Base-by-base conservation (phyloP, 1,284 basidiomycete species). In the Chondrostereum purpureum region DNA sequence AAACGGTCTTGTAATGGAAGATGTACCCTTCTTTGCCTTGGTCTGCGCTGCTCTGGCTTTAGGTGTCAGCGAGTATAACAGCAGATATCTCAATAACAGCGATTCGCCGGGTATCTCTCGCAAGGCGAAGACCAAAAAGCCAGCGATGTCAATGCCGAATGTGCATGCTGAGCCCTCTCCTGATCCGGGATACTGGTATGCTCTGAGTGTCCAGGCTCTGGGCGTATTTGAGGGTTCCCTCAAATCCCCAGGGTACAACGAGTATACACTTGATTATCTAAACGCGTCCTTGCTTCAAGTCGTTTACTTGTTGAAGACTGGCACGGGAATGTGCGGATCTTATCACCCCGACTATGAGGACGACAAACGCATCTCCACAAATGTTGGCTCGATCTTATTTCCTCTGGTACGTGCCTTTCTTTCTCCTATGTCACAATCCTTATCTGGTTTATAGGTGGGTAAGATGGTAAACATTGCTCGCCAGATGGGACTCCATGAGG, bases 381-480 rank as follows among this genome's bases (percentile, higher is more conserved):
- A 34, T 44, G 36, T 19, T 43, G 44, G 34, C 47, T 50, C 22
- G 52, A 54, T 58, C 24, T 60, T 72, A 4, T 70, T 71, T 50
- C 66, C 71, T 40, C 53, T 75, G 55, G 71, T 73, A 50, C 46
- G 66, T 61, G 2, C 6, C 24, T 44, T 44, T 35, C 40, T 43
- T 13, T n/a, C 38, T 43, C 34, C 21, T 24, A 35, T 27, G 18
- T 14, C 39, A 22, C 33, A 41, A 33, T 41, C 34, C 37, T 48
- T 21, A 43, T 42, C 22, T 41, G 24, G 35, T 41, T 44, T 44
- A 10, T 48, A 80, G 73, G 69, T 86, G n/a, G 79, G 80, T 20
- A 83, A 83, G 62, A 72, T 83, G 64, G 73, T 85, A 39, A 79
- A 76, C 50, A 60, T 77, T 10, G 80, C 81, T n/a, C 69, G 80